A percentile compares a stretch with the other conserved stretches of the same genome.
Conservation (phyloP, 768 basidiomycete species). For the Naganishia kalamii region DNA sequence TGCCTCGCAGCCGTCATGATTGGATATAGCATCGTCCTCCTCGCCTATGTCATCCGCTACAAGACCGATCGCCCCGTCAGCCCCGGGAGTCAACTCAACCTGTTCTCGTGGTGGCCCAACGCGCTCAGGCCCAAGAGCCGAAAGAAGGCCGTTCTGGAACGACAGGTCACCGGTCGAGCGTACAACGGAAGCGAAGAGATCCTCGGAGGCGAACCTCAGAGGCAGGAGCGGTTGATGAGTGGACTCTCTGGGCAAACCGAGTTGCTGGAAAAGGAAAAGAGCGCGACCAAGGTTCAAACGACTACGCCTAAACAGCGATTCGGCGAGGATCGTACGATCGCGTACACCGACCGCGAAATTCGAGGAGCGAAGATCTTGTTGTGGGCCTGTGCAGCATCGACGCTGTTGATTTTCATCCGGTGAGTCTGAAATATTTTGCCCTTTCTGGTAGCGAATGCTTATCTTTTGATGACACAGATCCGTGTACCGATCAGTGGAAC, state of each 20-base stretch:
- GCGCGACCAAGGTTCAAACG: background rate
- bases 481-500: slow-evolving; percentile 54
- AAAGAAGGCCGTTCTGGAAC: background rate
- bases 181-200: background rate
- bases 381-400: slow-evolving; percentile 33
- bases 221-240: background rate
- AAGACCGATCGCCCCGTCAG: slow-evolving; percentile 30
- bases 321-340: background rate
- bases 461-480: slow-evolving; percentile 36
- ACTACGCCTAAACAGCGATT: background rate
- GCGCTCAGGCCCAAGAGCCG: background rate
- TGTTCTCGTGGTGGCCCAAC: slow-evolving; percentile 23
- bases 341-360: background rate
- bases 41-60: slow-evolving; percentile 53
- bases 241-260: background rate
- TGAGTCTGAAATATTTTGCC: slow-evolving; percentile 15
- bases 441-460: background rate
- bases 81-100: slow-evolving; percentile 23
- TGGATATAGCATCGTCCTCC: slow-evolving; percentile 48
- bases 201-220: background rate
- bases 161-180: background rate
- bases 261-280: background rate
- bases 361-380: slow-evolving; percentile 30
- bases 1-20: slow-evolving; percentile 47
- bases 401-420: slow-evolving; percentile 53